Percentiles rank a stretch among this genome's conserved stretches.
phyloP scores from a whole-genome alignment of 139 green algal genomes.

The Chlamydomonas incerta region DNA sequence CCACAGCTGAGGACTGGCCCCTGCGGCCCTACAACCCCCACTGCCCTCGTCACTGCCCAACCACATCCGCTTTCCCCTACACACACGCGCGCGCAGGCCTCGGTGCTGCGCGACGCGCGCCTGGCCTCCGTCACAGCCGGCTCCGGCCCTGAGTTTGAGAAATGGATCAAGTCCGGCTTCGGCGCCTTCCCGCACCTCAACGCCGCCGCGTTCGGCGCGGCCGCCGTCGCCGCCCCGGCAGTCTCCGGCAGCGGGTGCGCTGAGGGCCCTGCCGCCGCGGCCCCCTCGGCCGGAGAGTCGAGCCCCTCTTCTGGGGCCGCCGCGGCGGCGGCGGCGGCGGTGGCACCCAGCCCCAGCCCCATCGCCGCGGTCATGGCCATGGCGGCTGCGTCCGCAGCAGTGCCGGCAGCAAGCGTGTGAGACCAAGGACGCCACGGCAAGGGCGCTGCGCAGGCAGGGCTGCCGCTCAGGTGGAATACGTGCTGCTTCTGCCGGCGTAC shows the following conservation, averaged over 20 bases:
- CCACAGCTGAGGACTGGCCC: no score
- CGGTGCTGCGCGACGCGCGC: conserved; percentile 13
- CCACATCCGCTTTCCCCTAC: not conserved
- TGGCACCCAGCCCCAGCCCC: not conserved
- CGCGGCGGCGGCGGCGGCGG: not conserved
- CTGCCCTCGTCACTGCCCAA: no score
- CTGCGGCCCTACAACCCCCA: not conserved
- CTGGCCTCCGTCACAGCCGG: not conserved
- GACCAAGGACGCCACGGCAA: no score
- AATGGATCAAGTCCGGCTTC: conserved; percentile 55
- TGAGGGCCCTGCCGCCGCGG: no score
- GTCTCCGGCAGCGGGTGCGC: not conserved
- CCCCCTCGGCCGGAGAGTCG: no score
- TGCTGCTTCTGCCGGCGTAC: no score
- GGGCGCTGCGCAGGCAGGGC: no score
- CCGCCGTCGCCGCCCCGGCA: not conserved
- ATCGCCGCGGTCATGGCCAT: conserved; percentile 14
- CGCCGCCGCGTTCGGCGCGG: not conserved
- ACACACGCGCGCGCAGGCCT: not conserved
- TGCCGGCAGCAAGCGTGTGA: not conserved
- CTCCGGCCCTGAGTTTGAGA: conserved; percentile 38
- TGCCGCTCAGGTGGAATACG: no score
- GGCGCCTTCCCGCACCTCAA: conserved; percentile 25
- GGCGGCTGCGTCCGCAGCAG: conserved; percentile 7
- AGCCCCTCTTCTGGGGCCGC: not conserved